Base-by-base conservation (phyloP, 352 stramenopile genomes). In the Phytopythium mirpurense region DNA sequence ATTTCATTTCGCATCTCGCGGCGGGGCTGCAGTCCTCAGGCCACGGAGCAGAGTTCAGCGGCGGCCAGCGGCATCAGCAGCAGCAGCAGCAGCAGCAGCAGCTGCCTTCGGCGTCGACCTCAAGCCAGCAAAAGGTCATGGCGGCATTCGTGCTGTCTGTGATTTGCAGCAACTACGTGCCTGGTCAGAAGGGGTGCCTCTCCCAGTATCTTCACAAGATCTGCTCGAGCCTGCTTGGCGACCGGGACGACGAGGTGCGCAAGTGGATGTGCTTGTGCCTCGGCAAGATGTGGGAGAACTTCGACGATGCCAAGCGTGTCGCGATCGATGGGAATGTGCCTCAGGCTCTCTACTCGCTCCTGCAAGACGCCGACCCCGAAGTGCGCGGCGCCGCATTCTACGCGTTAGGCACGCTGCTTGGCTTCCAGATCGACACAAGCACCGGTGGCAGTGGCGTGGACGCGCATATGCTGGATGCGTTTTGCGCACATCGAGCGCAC, bases 1-100 rank as follows among this genome's bases (percentile, higher is more conserved):
- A 98, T 67, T 99, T 99, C 62, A 96, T 99, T 60, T 85, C 83
- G 27, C 93, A 98, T 59, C 67, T 99, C 7, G 74, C 78, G 34
- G 74, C 78, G 37, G 78, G 76, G 27, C 60, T 93, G 10, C 72
- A 90, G 58, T 71, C 74, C 10, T 31, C 57, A 59, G 56, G 55
- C 1, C 55, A 54, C 34, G 71, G 54, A 2, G 34, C 23, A 16
- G 36, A 54, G 35, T 23, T 43, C 5, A 50, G 41, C 14, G 43
- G 65, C 7, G 34, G 36, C 1, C 21, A 34, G 12, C 41, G 41
- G 1, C 41, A 47, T 19, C 41, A 47, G 24, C 40, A 46, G 21
- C 23, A 29, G 16, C 62, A 55, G 21, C 49, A 54, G 3, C 50
- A 62, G 8, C 44, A 5, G 29, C 9, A 5, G 29, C 57, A 65